These are phyloP conservation scores for Xylaria acuta DNA, from an alignment of 495 filamentous ascomycete species.

Conservation along the genomic window DNA sequence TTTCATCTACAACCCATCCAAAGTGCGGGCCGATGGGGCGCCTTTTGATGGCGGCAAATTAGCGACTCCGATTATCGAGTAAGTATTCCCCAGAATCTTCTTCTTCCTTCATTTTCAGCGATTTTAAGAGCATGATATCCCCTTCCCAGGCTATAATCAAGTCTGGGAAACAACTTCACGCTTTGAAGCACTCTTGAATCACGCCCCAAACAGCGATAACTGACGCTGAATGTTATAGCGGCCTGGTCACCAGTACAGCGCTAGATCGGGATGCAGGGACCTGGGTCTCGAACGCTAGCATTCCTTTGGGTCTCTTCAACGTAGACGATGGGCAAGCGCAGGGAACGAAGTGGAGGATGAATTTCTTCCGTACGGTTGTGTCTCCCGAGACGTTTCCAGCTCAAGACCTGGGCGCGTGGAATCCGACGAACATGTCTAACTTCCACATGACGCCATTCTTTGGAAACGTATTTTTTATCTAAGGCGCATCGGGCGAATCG, in stretches of 20 bases:
- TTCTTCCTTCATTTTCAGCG: not conserved
- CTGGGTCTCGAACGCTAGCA: slow-evolving; percentile 35
- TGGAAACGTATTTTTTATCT: slow-evolving; percentile 39
- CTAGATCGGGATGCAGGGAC: slow-evolving; percentile 35
- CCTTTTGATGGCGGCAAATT: slow-evolving; percentile 38
- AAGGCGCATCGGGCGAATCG: not conserved
- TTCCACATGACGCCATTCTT: slow-evolving; percentile 46
- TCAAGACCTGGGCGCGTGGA: slow-evolving; percentile 42
- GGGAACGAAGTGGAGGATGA: slow-evolving; percentile 44
- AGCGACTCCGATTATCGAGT: slow-evolving; percentile 33
- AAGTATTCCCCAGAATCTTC: not conserved
- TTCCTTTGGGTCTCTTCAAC: slow-evolving; percentile 45
- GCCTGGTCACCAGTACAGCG: slow-evolving; percentile 36
- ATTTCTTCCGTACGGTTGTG: slow-evolving; percentile 44
- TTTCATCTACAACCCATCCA: slow-evolving; percentile 45
- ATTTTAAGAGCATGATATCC: no score
- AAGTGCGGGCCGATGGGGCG: slow-evolving; percentile 35
- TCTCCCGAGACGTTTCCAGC: slow-evolving; percentile 40
- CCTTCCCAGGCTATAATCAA: not conserved
- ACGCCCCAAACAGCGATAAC: not conserved
- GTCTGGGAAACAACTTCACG: not conserved
- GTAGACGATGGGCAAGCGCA: slow-evolving; percentile 40
- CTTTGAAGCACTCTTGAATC: not conserved
- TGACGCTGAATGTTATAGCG: slow-evolving; percentile 8
- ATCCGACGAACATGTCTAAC: slow-evolving; percentile 38